Evolutionary conservation across 1,139 yeast genomes (phyloP).

Genomic region (Kodamaea arcana): DNA sequence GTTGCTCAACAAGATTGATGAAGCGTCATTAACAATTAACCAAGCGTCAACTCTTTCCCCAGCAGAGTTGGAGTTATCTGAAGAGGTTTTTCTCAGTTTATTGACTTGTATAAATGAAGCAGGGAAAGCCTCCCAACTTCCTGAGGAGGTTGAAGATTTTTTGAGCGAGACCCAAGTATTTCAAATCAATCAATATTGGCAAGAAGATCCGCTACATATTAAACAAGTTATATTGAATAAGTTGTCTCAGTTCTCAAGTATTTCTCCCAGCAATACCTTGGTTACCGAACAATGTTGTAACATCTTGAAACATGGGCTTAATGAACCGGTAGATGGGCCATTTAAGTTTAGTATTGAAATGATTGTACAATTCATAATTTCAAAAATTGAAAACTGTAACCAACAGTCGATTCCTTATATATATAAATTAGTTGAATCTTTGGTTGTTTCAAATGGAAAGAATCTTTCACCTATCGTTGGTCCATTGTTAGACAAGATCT

Average conservation of each 20-base stretch:
- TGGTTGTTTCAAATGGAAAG: conserved; percentile 32
- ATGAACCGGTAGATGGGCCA: conserved; percentile 54
- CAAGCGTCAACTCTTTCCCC: conserved; percentile 3
- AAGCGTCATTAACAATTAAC: conserved; percentile 13
- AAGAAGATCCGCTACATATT: conserved; percentile 38
- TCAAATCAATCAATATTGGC: conserved; percentile 28
- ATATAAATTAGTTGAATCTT: conserved; percentile 38
- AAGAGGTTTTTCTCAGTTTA: conserved; percentile 50
- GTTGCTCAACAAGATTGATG: conserved; percentile 21
- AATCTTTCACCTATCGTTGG: conserved; percentile 25
- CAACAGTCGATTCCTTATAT: conserved; percentile 34
- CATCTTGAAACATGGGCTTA: conserved; percentile 53
- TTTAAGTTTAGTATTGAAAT: conserved; percentile 47
- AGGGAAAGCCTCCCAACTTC: conserved; percentile 62
- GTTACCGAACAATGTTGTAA: conserved; percentile 55
- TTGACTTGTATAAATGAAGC: conserved; percentile 60
- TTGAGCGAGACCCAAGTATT: conserved; percentile 25
- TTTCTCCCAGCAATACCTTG: conserved; percentile 32
- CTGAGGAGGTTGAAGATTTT: conserved; percentile 51
- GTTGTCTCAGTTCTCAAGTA: conserved; percentile 41
- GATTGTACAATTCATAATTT: conserved; percentile 43
- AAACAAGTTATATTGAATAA: conserved; percentile 37
- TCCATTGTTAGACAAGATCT: conserved; percentile 24
- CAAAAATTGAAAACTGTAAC: conserved; percentile 31
- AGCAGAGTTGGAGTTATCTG: conserved; percentile 14